Percentiles rank a stretch among this genome's conserved stretches.
Conservation (phyloP, 495 filamentous ascomycete genomes). For the Aspergillus ellipticus region DNA sequence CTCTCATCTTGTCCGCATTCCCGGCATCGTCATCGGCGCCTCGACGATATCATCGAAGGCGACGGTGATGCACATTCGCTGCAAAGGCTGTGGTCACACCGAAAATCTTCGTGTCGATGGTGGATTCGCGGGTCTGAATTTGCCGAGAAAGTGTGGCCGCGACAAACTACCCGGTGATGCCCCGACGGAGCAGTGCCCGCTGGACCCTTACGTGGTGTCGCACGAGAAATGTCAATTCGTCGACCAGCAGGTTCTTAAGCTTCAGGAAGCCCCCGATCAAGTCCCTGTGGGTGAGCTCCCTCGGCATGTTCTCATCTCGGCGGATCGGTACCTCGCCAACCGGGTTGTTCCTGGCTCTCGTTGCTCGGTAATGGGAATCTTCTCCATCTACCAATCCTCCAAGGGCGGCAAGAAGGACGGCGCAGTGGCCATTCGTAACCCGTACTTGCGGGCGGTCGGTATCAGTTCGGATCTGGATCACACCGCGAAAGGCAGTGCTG, state of each 20-base stretch:
- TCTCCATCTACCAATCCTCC: slow-evolving; percentile 84
- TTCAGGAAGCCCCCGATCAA: slow-evolving; percentile 97
- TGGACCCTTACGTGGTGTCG: slow-evolving; percentile 92
- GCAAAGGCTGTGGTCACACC: slow-evolving; percentile 76
- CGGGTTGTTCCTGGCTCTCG: slow-evolving; percentile 92
- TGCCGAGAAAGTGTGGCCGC: slow-evolving; percentile 74
- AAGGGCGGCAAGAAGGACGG: slow-evolving; percentile 81
- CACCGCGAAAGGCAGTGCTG: slow-evolving; percentile 76
- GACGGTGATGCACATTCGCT: slow-evolving; percentile 80
- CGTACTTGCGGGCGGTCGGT: slow-evolving; percentile 92
- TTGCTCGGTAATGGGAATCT: slow-evolving; percentile 95
- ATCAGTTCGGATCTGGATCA: slow-evolving; percentile 88
- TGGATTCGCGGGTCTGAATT: slow-evolving; percentile 79
- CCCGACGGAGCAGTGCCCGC: slow-evolving; percentile 67
- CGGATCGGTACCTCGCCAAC: slow-evolving; percentile 94
- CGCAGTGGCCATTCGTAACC: slow-evolving; percentile 92
- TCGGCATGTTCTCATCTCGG: slow-evolving; percentile 88
- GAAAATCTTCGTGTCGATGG: slow-evolving; percentile 70
- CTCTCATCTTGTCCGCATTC: slow-evolving; percentile 90
- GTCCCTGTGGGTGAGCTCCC: slow-evolving; percentile 97
- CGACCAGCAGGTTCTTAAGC: slow-evolving; percentile 96
- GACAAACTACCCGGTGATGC: slow-evolving; percentile 54
- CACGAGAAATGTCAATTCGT: slow-evolving; percentile 96
- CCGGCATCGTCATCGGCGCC: slow-evolving; percentile 96
- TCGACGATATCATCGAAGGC: slow-evolving; percentile 96